Percentiles rank a stretch among this genome's conserved stretches.
These are phyloP conservation scores for Globisporangium mamillatum DNA, from an alignment of 352 stramenopile species.

Conservation along the genomic window DNA sequence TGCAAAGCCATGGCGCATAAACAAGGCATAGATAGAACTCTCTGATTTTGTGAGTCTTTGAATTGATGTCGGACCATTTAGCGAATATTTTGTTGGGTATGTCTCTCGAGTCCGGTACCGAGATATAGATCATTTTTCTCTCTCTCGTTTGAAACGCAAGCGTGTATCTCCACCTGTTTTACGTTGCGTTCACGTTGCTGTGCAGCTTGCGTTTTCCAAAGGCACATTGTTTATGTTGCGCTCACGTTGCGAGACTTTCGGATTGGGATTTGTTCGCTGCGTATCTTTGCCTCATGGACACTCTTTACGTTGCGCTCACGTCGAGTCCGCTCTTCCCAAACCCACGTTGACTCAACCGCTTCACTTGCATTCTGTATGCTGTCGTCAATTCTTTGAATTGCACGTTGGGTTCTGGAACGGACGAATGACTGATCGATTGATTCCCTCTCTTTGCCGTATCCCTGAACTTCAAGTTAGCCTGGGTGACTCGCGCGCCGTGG, in stretches of 20 bases:
- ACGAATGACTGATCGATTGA: not conserved
- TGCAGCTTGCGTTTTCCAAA: not conserved
- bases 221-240: not conserved
- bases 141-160: not conserved
- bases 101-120: not conserved
- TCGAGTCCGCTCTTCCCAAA: not conserved
- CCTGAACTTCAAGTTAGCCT: slow-evolving; percentile 3
- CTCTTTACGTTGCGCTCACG: not conserved
- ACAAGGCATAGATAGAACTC: too few species aligned
- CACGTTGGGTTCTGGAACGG: not conserved
- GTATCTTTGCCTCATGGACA: not conserved
- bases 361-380: slow-evolving; percentile 12
- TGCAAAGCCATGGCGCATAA: too few species aligned
- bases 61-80: not conserved
- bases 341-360: not conserved
- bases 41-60: too few species aligned
- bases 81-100: not conserved
- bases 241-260: not conserved
- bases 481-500: slow-evolving; percentile 1
- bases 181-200: not conserved
- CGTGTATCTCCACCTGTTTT: not conserved
- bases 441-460: not conserved
- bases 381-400: slow-evolving; percentile 7
- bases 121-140: not conserved
- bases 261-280: slow-evolving; percentile 1